phyloP scores from a whole-genome alignment of 345 rosid genomes.

The Pugionium cornutum region DNA sequence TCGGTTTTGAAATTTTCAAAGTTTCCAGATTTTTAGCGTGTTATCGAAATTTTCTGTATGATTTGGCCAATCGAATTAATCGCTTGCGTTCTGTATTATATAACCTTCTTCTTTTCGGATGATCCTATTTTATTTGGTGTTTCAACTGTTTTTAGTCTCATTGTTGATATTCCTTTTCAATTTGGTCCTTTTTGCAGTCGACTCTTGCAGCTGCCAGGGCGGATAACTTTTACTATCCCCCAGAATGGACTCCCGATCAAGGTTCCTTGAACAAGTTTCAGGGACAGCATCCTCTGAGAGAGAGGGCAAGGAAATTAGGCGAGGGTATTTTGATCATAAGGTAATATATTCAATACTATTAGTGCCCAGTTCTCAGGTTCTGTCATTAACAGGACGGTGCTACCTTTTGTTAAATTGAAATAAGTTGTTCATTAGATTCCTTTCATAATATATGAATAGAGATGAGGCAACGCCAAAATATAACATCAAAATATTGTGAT shows the following conservation, averaged over 20 bases:
- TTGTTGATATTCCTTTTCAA: constrained; percentile 2
- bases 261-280: constrained; percentile 95
- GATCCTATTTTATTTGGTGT: constrained; percentile 8
- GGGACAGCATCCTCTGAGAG: constrained; percentile 94
- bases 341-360: constrained; percentile 35
- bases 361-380: not conserved
- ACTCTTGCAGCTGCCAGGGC: constrained; percentile 96
- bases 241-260: constrained; percentile 93
- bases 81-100: not conserved
- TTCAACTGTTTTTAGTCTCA: not conserved
- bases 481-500: not conserved
- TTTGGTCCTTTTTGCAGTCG: constrained; percentile 58
- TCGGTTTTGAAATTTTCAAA: not conserved
- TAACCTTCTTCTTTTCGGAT: no score
- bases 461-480: not conserved
- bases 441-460: not conserved
- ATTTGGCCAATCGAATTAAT: not conserved
- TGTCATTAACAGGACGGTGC: not conserved
- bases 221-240: constrained; percentile 93
- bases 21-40: constrained; percentile 13
- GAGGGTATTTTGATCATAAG: constrained; percentile 94
- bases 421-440: not conserved
- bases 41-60: not conserved
- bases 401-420: not conserved
- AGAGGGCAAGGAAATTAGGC: constrained; percentile 87